Evolutionary conservation across 306 rosid species (phyloP).

Genomic region (Medicago arabica): DNA sequence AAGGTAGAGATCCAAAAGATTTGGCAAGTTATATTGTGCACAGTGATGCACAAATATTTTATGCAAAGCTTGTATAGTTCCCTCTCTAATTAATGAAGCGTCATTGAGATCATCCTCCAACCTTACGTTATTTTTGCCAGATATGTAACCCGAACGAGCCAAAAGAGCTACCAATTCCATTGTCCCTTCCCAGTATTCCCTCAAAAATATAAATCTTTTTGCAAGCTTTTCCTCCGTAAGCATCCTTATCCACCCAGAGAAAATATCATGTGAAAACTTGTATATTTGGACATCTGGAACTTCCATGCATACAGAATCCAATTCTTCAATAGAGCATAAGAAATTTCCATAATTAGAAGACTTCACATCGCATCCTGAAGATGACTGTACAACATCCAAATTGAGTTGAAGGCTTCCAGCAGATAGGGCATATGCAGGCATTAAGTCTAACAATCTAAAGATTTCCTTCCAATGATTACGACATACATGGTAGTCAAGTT

Average conservation of each 20-base stretch:
- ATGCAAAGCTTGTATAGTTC: constrained; percentile 69
- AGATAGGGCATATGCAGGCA: constrained; percentile 64
- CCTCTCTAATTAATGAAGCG: constrained; percentile 52
- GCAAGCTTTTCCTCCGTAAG: constrained; percentile 83
- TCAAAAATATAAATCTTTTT: constrained; percentile 69
- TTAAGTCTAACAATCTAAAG: constrained; percentile 66
- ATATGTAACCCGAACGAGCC: constrained; percentile 81
- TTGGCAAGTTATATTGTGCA: constrained; percentile 73
- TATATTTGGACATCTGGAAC: constrained; percentile 74
- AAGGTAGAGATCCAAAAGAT: constrained; percentile 90
- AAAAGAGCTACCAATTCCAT: constrained; percentile 69
- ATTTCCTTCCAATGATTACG: constrained; percentile 83
- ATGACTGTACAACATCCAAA: constrained; percentile 71
- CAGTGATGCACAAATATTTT: constrained; percentile 75
- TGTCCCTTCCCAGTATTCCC: constrained; percentile 93
- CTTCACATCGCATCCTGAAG: constrained; percentile 58
- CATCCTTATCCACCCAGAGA: constrained; percentile 81
- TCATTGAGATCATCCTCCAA: constrained; percentile 55
- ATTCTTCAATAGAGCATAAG: constrained; percentile 76
- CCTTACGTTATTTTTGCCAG: constrained; percentile 44
- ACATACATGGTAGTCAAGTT: constrained; percentile 77
- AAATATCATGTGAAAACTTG: constrained; percentile 59
- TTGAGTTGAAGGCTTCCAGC: constrained; percentile 82
- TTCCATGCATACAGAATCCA: constrained; percentile 76
- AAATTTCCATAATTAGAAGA: constrained; percentile 66